Base-by-base conservation (phyloP, 2,329 filamentous ascomycete genomes). In the Colletotrichum viniferum region DNA sequence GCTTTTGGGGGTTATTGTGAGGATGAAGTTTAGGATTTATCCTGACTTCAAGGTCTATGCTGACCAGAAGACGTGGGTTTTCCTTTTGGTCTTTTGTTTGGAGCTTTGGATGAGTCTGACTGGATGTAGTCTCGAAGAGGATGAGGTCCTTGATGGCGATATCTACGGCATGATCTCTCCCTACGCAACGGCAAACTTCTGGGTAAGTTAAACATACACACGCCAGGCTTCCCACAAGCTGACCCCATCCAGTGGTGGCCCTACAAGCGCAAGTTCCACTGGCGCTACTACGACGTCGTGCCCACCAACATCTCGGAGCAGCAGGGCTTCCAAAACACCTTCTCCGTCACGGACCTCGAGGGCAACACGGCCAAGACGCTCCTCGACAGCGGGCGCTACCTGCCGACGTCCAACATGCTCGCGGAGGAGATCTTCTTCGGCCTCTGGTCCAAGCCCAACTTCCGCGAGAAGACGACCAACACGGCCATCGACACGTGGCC, bases 31-130 rank as follows among this genome's bases (percentile, higher is more conserved):
- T 78, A 86, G 83, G 80, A 84, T 89, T 43, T 88, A 88, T 71
- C 86, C 86, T 1, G 88, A 89, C 77, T 88, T 85, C 76, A 89
- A 89, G 80, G 85, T 89, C 5, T 89, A 85, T 77, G 87, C 88
- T 8, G 84, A 86, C 78, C 88, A 90, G 75, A 83, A 87, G 73
- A 89, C 82, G 85, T 88, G 76, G 83, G 87, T 81, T 6, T 30
- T 6, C 16, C 36, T 10, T 43, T 9, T 43, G n/a, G 24, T 56
- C 13, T 36, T 13, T 5, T 28, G 7, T 16, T 6, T 1, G 16
- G 56, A 38, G 8, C 2, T 56, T 5, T 32, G 16, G 16, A 21
- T 24, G 32, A 6, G 7, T 9, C 67, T 64, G 43, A 56, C 75
- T 79, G 43, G 9, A 4, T 1, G 52, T 4, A 87, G 86, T 9